phyloP scores from a whole-genome alignment of 805 yeast species.

The Ascoidea asiatica region DNA sequence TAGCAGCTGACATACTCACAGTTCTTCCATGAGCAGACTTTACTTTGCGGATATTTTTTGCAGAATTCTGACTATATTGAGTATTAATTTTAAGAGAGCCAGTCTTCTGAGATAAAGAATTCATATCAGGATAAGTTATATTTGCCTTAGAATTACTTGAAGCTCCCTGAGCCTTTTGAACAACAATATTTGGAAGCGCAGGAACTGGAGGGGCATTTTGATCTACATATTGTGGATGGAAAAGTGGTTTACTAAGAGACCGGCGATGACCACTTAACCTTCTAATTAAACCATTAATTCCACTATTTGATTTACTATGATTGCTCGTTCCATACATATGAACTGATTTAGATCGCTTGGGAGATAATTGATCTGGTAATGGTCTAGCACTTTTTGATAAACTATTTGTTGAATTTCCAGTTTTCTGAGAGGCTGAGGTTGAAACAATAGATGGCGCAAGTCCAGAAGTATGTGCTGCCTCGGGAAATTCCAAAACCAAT shows the following conservation, averaged over 20 bases:
- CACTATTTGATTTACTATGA: slow-evolving; percentile 4
- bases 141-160: neutral
- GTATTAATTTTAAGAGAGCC: neutral
- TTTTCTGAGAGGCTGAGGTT: neutral
- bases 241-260: slow-evolving; percentile 1
- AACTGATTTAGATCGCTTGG: slow-evolving; percentile 8
- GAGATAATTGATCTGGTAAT: slow-evolving; percentile 7
- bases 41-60: slow-evolving; percentile 6
- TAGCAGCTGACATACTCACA: slow-evolving; percentile 11
- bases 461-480: slow-evolving; percentile 28
- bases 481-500: slow-evolving; percentile 21
- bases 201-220: slow-evolving; percentile 11
- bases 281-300: slow-evolving; percentile 17
- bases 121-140: neutral
- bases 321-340: neutral
- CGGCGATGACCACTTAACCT: slow-evolving; percentile 18
- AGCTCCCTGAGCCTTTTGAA: neutral
- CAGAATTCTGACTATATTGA: neutral
- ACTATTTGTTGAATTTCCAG: neutral
- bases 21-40: slow-evolving; percentile 8
- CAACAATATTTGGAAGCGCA: slow-evolving; percentile 4
- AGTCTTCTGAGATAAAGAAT: neutral
- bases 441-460: neutral
- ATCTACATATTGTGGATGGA: slow-evolving; percentile 9
- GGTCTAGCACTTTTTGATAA: slow-evolving; percentile 2